Conservation (phyloP, 306 rosid genomes). For the Vicia faba region DNA sequence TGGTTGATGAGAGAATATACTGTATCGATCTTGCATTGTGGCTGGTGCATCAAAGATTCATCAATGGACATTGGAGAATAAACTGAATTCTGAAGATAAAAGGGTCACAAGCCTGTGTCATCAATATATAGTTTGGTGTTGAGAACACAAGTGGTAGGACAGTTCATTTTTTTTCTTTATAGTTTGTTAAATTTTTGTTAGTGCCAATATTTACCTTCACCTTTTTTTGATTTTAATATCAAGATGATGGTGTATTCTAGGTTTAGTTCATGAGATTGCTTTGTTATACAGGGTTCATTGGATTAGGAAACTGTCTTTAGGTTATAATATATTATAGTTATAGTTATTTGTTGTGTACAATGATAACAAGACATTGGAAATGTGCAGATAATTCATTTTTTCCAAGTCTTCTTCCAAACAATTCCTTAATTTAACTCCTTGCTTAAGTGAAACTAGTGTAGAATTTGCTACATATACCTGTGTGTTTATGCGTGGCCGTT, state of each 20-base stretch:
- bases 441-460: neutral
- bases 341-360: constrained; percentile 71
- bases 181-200: constrained; percentile 63
- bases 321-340: constrained; percentile 54
- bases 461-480: neutral
- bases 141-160: constrained; percentile 59
- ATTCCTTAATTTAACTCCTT: neutral
- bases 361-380: constrained; percentile 63
- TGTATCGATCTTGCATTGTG: constrained; percentile 53
- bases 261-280: constrained; percentile 72
- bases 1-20: constrained; percentile 65
- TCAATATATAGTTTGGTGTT: constrained; percentile 58
- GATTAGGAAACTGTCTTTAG: constrained; percentile 66
- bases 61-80: constrained; percentile 58
- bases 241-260: constrained; percentile 59
- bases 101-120: constrained; percentile 46
- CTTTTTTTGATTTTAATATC: constrained; percentile 52
- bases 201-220: constrained; percentile 51
- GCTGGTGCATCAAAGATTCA: constrained; percentile 53
- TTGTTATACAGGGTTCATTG: constrained; percentile 64
- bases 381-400: constrained; percentile 85
- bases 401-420: constrained; percentile 15
- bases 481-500: too few relatives aligned
- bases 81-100: constrained; percentile 39
- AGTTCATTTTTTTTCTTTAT: constrained; percentile 38